Base-by-base conservation (phyloP, 768 basidiomycete genomes). In the Trametes sanguinea region DNA sequence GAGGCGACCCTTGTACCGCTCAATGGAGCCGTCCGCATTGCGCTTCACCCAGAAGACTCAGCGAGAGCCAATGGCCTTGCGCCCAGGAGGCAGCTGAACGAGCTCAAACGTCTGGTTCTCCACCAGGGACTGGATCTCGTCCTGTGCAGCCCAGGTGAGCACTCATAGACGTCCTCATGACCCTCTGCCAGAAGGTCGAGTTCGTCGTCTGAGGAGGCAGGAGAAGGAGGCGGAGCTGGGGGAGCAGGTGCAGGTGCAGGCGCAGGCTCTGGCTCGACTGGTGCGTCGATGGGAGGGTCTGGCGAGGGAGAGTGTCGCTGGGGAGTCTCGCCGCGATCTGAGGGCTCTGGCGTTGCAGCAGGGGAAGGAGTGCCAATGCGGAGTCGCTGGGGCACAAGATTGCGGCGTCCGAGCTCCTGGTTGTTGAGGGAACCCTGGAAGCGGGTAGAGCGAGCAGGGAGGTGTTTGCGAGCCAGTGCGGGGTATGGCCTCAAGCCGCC, bases 371-470 rank as follows among this genome's bases (percentile, higher is more conserved):
- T 8, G 16, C 16, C 39, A 33, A 51, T 52, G 6, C 43, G 51
- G 10, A 60, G 43, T 27, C 17, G 51, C 30, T 52, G 51, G 13
- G 51, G 51, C 29, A 57, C 46, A 33, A 48, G 22, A 17, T 60
- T 51, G 13, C 33, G 43, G 8, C 16, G 50, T 40, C 43, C 51
- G 14, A 53, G 51, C 22, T 35, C 51, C 51, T 45, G 44, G 59
- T 45, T 29, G 44, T 45, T 52, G 40, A 60, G 59, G 27, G 51
- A 53, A 32, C 51, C 51, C 11, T 52, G 39, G 33, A 45, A 46
- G n/a, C 43, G 30, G 9, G 54, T 55, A 8, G 54, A 55, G 54
- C 44, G 54, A n/a, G 54, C 42, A 45, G 54, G 54, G 54, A 55
- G 54, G 39, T 54, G 52, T 32, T 55, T 55, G 16, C 44, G 43